Evolutionary conservation across 164 flowering plant genomes (phyloP).

Genomic region (Macadamia integrifolia): DNA sequence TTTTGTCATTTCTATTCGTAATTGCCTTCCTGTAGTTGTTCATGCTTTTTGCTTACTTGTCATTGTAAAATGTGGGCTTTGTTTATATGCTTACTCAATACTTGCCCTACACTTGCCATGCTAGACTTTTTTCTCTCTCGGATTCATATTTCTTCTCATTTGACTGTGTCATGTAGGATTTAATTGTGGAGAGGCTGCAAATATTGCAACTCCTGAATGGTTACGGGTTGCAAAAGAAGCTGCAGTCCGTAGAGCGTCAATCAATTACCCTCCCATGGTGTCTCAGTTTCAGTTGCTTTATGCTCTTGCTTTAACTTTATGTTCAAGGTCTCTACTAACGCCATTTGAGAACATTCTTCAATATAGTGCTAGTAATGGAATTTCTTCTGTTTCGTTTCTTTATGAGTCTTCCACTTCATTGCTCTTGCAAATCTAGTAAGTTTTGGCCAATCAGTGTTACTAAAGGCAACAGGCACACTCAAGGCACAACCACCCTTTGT

Average conservation of each 20-base stretch:
- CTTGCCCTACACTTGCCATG: not conserved
- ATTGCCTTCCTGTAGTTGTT: not conserved
- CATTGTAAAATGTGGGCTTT: not conserved
- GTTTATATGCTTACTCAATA: not conserved
- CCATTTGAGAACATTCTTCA: not conserved
- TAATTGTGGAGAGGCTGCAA: conserved; percentile 96
- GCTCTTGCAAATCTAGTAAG: not conserved
- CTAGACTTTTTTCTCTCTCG: not conserved
- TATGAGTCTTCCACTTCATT: not conserved
- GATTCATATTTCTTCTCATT: conserved; percentile 2
- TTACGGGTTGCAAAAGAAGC: conserved; percentile 86
- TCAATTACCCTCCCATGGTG: conserved; percentile 94
- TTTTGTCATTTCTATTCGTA: not conserved
- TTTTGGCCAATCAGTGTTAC: not conserved
- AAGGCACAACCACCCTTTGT: too few relatives aligned
- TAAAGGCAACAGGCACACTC: not conserved
- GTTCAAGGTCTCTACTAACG: conserved; percentile 57
- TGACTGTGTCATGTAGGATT: conserved; percentile 46
- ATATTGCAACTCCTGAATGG: conserved; percentile 99
- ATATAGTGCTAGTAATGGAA: not conserved
- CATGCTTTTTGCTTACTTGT: too few relatives aligned
- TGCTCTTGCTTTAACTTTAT: conserved; percentile 68
- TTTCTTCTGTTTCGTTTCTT: not conserved
- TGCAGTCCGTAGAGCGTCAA: conserved; percentile 93
- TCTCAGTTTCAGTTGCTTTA: conserved; percentile 95